Percentiles rank a stretch among this genome's conserved stretches.
phyloP scores from a whole-genome alignment of 441 rosid genomes.

The Populus hybrid region DNA sequence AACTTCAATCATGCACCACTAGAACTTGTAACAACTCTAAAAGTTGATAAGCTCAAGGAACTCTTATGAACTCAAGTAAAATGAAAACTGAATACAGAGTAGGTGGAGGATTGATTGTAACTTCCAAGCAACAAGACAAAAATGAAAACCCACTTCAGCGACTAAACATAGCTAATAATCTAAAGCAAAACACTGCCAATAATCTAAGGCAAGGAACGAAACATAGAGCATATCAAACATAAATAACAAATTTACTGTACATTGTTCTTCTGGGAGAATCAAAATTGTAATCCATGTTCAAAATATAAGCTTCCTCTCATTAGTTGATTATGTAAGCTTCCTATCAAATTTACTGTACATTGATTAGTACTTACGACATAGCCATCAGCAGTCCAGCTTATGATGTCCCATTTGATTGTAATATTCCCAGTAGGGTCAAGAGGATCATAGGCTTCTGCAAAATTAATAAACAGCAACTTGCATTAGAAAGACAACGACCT shows the following conservation, averaged over 20 bases:
- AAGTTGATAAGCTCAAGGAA: background rate
- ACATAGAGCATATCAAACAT: background rate
- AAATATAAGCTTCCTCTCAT: background rate
- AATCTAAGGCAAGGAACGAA: background rate
- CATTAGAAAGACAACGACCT: background rate
- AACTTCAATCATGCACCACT: background rate
- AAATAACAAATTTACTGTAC: background rate
- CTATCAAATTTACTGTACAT: background rate
- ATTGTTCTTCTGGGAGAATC: background rate
- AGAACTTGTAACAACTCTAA: background rate
- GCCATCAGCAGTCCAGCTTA: constrained; percentile 83
- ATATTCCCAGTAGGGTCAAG: constrained; percentile 88
- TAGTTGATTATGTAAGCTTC: background rate
- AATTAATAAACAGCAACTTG: constrained; percentile 5
- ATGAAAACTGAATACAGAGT: background rate
- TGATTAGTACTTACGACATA: constrained; percentile 52
- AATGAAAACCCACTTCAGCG: background rate
- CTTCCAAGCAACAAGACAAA: background rate
- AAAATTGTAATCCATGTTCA: background rate
- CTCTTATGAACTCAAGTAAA: background rate
- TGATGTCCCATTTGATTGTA: constrained; percentile 89
- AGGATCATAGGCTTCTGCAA: constrained; percentile 76
- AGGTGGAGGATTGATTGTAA: background rate
- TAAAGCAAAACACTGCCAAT: background rate
- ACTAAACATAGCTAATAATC: background rate